Evolutionary conservation across 1,284 basidiomycete species (phyloP), one percentile per base, ranked within the genome.

Genomic region (Xanthoconium separans): DNA sequence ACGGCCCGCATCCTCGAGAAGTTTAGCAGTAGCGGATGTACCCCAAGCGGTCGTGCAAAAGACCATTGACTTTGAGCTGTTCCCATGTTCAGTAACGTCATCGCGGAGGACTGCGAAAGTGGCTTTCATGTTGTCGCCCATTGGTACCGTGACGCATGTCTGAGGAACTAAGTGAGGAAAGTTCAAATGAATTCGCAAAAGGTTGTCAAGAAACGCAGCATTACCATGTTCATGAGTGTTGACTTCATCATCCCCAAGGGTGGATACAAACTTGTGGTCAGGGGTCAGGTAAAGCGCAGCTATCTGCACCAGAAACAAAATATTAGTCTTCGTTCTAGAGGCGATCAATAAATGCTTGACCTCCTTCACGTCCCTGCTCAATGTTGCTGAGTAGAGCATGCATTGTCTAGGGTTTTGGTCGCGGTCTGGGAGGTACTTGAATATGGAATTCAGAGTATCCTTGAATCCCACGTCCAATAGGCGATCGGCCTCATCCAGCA

Each of bases 401-500:
- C 89, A 93, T 67, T 96, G 94, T 45, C 77, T 63, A 8, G 61
- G 67, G 6, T 67, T 63, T 63, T 60, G 40, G 49, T 61, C 30
- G 58, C 65, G 42, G 64, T 77, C 50, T 65, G 65, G 65, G 33
- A 94, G 78, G 27, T 85, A 79, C 47, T 79, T 71, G 1, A 93
- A 70, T 56, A 95, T 91, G 54, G 91, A 89, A 50, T 86, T 82
- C 13, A 96, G 71, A 44, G 93, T 90, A 3, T 80, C 80, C 56
- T 84, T 85, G 70, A 96, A 96, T 7, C 93, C 93, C 77, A 93
- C 87, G 63, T 96, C 94, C 63, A 96, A 88, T 3, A 95, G 75
- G 27, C 92, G 80, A 68, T 97, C 94, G 0, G 94, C 94, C 71
- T 97, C 94, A 70, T 97, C 94, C 62, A 94, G 91, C 6, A 96